Evolutionary conservation across 106 monocot species (phyloP).

Genomic region (Allium sativum): DNA sequence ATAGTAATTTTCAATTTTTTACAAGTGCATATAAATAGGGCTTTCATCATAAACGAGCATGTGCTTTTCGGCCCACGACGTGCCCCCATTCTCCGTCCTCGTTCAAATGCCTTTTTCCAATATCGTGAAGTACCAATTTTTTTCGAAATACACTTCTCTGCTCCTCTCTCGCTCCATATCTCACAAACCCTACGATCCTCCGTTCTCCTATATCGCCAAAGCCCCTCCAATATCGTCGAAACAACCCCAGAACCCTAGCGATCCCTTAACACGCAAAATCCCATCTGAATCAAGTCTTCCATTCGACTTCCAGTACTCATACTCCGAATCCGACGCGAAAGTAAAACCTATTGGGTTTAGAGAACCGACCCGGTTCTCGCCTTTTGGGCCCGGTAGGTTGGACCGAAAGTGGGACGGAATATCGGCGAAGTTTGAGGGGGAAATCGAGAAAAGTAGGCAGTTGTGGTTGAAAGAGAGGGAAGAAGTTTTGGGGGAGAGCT

Average conservation of each 20-base stretch:
- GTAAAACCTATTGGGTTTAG: slow-evolving; percentile 66
- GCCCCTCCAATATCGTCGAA: slow-evolving; percentile 32
- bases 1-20: no score
- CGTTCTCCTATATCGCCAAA: background rate
- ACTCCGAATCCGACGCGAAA: slow-evolving; percentile 59
- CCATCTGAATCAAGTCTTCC: slow-evolving; percentile 54
- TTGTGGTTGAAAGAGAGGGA: slow-evolving; percentile 13
- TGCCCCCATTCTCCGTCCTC: no score
- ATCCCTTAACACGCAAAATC: background rate
- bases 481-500: slow-evolving; percentile 50
- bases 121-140: no score
- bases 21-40: no score
- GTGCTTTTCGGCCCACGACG: no score
- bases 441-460: background rate
- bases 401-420: slow-evolving; percentile 78
- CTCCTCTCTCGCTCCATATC: slow-evolving; percentile 4
- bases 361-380: slow-evolving; percentile 79
- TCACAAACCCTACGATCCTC: background rate
- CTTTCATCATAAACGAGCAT: no score
- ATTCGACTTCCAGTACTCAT: slow-evolving; percentile 92
- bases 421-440: slow-evolving; percentile 23
- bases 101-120: no score
- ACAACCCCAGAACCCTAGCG: background rate
- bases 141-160: no score
- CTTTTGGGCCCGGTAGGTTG: slow-evolving; percentile 80